Conservation (phyloP, 371 early-diverging fungal species). For the Coemansia sp. region DNA sequence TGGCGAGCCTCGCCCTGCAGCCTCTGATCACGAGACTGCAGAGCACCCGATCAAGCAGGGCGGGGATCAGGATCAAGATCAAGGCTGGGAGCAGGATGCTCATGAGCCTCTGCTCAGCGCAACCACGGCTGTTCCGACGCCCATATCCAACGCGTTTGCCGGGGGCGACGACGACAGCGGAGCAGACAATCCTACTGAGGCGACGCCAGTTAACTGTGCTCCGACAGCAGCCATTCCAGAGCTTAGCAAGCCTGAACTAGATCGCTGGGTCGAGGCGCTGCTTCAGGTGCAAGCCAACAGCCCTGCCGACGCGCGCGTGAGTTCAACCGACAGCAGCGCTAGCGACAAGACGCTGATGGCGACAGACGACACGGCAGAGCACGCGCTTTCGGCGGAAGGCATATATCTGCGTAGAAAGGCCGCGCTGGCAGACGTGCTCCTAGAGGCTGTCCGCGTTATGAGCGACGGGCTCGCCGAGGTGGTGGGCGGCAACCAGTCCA, state of each 20-base stretch:
- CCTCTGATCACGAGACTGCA: not conserved
- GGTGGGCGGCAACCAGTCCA: not conserved
- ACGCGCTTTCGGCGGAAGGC: not conserved
- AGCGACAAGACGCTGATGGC: not conserved
- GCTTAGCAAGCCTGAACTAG: not conserved
- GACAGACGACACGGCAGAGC: not conserved
- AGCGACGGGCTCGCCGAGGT: not conserved
- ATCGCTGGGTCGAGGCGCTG: not conserved
- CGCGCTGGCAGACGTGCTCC: not conserved
- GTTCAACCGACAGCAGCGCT: not conserved
- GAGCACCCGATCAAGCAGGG: not conserved
- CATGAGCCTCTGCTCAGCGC: not conserved
- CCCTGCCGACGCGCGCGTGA: not conserved
- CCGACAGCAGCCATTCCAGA: too few species aligned
- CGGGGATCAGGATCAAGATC: not conserved
- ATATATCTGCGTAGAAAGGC: not conserved
- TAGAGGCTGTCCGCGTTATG: not conserved
- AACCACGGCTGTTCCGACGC: not conserved
- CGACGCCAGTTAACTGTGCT: too few species aligned
- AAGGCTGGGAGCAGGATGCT: not conserved
- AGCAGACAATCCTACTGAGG: too few species aligned
- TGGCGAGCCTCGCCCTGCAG: not conserved
- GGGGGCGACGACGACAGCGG: too few species aligned
- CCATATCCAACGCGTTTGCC: not conserved
- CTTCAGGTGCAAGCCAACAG: not conserved